These are phyloP conservation scores for Quercus glauca DNA, from an alignment of 306 rosid genomes.

Conservation along the genomic window DNA sequence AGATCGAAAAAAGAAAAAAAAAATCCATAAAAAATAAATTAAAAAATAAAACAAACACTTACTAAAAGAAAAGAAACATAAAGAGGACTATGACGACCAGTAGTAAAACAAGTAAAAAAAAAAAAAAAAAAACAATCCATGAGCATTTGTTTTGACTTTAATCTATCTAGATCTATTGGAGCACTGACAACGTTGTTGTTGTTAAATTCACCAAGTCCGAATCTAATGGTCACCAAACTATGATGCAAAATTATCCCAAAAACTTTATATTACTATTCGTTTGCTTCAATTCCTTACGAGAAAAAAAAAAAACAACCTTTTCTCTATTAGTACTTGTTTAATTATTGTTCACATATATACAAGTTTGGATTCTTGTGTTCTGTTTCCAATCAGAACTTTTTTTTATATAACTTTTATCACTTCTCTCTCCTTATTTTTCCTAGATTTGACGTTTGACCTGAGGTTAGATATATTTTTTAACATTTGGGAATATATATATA, in stretches of 20 bases:
- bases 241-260: not conserved
- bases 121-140: not conserved
- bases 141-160: conserved; percentile 4
- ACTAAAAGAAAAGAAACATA: not conserved
- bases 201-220: conserved; percentile 4
- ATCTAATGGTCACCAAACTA: conserved; percentile 15
- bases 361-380: conserved; percentile 9
- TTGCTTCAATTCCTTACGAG: not conserved
- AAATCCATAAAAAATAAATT: not conserved
- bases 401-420: not conserved
- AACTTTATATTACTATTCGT: conserved; percentile 6
- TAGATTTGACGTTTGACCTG: conserved; percentile 32
- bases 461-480: conserved; percentile 23
- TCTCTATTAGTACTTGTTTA: not conserved
- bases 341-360: not conserved
- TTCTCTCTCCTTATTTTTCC: conserved; percentile 4
- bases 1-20: not conserved
- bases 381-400: conserved; percentile 27
- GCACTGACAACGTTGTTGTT: conserved; percentile 6
- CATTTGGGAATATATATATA: not conserved
- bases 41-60: no score
- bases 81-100: not conserved
- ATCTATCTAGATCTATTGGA: not conserved
- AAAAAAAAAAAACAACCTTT: not conserved
- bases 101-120: not conserved